Base-by-base conservation (phyloP, 495 filamentous ascomycete species). In the Cenococcum geophilum region DNA sequence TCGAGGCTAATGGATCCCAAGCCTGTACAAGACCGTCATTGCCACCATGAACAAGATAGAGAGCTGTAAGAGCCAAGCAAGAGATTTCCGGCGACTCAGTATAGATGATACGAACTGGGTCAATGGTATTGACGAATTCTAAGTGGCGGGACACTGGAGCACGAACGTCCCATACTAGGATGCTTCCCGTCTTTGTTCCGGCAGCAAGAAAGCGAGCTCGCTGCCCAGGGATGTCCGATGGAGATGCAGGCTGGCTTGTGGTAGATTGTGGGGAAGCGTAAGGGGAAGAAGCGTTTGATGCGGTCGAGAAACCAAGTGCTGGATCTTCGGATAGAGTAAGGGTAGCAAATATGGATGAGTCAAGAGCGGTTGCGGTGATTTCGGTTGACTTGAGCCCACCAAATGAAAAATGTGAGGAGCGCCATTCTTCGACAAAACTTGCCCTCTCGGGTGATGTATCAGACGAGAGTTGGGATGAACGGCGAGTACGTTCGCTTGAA, bases 1-100 rank as follows among this genome's bases (percentile, higher is more conserved):
- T 87, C 0, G 93, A 97, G 1, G 87, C 90, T 23, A 98, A 75
- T 21, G 89, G 91, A 77, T 98, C 93, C 95, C 95, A 98, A 5
- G 90, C 89, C 70, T 97, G 93, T 8, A 97, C 92, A 8, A 97
- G 82, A 10, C 93, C 92, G 72, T 98, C 93, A 64, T 89, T 95
- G 47, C 93, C 93, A 27, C 93, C 93, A 72, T 96, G 90, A 1
- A 97, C 86, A 25, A 98, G 73, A 68, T 92, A 91, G 8, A 97
- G 78, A 11, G 91, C 90, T 1, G 91, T 89, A 21, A 96, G 71
- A 5, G 86, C 93, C n/a, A 98, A 73, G 64, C 83, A 89, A 10
- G 92, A 87, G 11, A 98, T 84, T 65, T 89, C 80, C 0, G 93
- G 92, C 0, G 93, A 97, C 23, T 96, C 90, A 0, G 93, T 97